phyloP scores from a whole-genome alignment of 108 stramenopile genomes.

The Cyclostephanos tholiformis region DNA sequence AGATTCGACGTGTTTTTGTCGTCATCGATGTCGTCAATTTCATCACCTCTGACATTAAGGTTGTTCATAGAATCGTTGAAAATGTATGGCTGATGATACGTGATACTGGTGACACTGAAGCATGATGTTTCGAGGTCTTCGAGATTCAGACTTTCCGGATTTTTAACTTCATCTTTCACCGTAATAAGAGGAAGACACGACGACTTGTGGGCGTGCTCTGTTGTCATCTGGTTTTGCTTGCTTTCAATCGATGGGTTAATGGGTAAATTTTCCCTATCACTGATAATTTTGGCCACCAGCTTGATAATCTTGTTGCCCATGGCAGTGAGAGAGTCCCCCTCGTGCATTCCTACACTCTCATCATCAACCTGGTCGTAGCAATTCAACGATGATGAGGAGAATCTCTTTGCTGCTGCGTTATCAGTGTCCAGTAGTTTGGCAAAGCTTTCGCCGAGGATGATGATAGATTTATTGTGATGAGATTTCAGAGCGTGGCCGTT shows the following conservation, averaged over 20 bases:
- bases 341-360: conserved; percentile 3
- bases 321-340: too few species aligned
- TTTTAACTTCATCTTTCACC: not conserved
- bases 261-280: not conserved
- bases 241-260: not conserved
- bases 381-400: not conserved
- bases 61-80: conserved; percentile 7
- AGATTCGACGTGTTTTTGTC: conserved; percentile 6
- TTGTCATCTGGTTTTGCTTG: not conserved
- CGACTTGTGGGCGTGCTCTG: not conserved
- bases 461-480: conserved; percentile 13
- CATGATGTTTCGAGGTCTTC: not conserved
- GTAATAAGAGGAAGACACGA: not conserved
- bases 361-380: not conserved
- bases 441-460: not conserved
- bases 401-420: conserved; percentile 10
- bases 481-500: conserved; percentile 21
- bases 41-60: not conserved
- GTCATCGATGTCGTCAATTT: not conserved
- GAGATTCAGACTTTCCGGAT: not conserved
- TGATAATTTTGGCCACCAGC: conserved; percentile 22
- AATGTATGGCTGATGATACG: not conserved
- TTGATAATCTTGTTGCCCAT: conserved; percentile 13
- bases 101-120: conserved; percentile 3
- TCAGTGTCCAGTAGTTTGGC: conserved; percentile 14